Percentiles rank a stretch among this genome's conserved stretches.
Conservation (phyloP, 495 filamentous ascomycete species). For the Ramalina intermedia region DNA sequence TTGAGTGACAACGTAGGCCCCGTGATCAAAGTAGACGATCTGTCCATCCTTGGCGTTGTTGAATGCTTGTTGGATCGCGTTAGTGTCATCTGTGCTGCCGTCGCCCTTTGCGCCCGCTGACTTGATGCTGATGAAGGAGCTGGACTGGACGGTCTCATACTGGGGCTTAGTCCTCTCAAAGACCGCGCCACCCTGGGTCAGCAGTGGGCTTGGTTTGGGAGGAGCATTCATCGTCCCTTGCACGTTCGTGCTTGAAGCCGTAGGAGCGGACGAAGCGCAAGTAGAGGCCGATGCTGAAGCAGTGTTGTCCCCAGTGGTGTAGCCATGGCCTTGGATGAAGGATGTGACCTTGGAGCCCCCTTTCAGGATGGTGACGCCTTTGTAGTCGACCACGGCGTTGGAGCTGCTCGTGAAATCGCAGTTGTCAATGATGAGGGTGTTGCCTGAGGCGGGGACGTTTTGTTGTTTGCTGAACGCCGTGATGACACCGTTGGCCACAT, state of each 20-base stretch:
- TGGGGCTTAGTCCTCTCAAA: conserved; percentile 61
- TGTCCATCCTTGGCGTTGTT: conserved; percentile 44
- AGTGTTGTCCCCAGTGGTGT: conserved; percentile 26
- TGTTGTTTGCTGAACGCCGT: conserved; percentile 48
- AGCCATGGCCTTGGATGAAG: conserved; percentile 63
- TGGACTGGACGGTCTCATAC: conserved; percentile 44
- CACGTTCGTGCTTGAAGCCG: conserved; percentile 8
- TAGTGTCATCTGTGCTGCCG: conserved; percentile 44
- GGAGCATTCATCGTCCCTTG: conserved; percentile 28
- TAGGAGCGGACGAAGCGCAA: conserved; percentile 9
- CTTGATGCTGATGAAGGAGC: conserved; percentile 62
- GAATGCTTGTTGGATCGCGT: conserved; percentile 54
- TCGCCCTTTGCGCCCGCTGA: conserved; percentile 66
- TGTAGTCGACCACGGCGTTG: conserved; percentile 35
- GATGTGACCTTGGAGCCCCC: conserved; percentile 57
- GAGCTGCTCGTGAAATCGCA: conserved; percentile 54
- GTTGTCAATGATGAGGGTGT: conserved; percentile 73
- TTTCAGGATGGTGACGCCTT: conserved; percentile 44
- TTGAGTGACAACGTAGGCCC: conserved; percentile 69
- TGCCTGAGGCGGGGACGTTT: conserved; percentile 50
- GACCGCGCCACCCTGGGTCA: conserved; percentile 38
- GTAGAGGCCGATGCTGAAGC: conserved; percentile 14
- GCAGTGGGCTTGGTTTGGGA: conserved; percentile 42
- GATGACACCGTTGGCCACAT: conserved; percentile 56
- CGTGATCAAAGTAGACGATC: conserved; percentile 84